phyloP scores from a whole-genome alignment of 768 basidiomycete genomes.

The Termitomyces sp. region DNA sequence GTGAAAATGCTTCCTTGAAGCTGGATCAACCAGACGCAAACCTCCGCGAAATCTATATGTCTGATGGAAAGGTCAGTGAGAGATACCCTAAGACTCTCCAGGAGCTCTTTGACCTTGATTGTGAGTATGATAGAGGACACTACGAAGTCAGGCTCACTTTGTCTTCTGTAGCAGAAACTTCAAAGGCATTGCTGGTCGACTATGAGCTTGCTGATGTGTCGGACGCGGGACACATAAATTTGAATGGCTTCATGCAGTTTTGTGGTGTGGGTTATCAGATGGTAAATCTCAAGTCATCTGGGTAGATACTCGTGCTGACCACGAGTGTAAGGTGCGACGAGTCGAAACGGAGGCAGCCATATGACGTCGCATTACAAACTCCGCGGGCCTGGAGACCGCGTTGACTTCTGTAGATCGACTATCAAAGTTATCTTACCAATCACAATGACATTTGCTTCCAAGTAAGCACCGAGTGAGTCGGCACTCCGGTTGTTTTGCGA shows the following conservation, averaged over 20 bases:
- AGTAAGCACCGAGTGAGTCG: not conserved
- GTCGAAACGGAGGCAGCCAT: not conserved
- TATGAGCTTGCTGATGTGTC: slow-evolving; percentile 32
- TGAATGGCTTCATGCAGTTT: slow-evolving; percentile 53
- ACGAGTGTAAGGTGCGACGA: slow-evolving; percentile 10
- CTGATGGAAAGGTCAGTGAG: slow-evolving; percentile 39
- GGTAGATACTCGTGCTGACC: not conserved
- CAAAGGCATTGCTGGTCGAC: slow-evolving; percentile 29
- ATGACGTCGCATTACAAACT: not conserved
- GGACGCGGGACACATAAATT: slow-evolving; percentile 38
- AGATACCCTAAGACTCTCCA: slow-evolving; percentile 47
- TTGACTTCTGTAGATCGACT: no score
- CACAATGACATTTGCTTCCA: not conserved
- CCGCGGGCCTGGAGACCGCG: not conserved
- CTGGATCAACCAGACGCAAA: slow-evolving; percentile 31
- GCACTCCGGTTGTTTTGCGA: not conserved
- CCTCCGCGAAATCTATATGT: slow-evolving; percentile 43
- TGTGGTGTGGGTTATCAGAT: slow-evolving; percentile 53
- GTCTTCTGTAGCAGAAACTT: slow-evolving; percentile 21
- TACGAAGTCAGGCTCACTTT: not conserved
- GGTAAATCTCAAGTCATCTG: slow-evolving; percentile 25
- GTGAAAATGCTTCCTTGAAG: slow-evolving; percentile 44
- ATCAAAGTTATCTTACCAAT: not conserved
- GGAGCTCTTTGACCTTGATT: slow-evolving; percentile 45
- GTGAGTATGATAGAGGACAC: slow-evolving; percentile 24